Evolutionary conservation across 257 asterid genomes (phyloP), one percentile per base, ranked within the genome.

Genomic region (Prunella vulgaris): DNA sequence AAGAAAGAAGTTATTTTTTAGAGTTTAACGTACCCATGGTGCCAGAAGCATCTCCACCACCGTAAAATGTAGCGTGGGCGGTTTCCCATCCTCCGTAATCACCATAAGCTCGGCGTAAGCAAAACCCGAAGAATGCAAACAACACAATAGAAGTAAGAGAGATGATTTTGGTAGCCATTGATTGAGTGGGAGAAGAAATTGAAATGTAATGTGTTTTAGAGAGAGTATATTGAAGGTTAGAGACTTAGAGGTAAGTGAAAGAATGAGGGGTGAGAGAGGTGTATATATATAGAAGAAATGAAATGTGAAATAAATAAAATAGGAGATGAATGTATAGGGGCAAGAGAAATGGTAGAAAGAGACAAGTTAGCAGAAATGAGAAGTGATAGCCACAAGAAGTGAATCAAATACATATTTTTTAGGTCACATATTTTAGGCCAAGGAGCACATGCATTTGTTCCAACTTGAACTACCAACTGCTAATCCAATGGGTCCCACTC

Each of bases 371-470:
- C 69, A 68, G 69, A 68, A 77, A 62, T 61, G 66, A 74, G 63
- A 79, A 48, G 60, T 49, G 40, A 74, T 61, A 75, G 69, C 84
- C 82, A 81, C 82, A 77, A 81, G 69, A n/a, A 60, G 52, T 76
- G 68, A 73, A 74, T 53, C 66, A 65, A 71, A 65, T 49, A 18
- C 53, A 59, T 57, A 62, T 20, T 62, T 74, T 66, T 74, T 30
- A 54, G 62, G 85, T 76, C 73, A 57, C 46, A 69, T 57, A 70
- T 75, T 72, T 82, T 72, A 73, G 77, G 75, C 73, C 75, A 75
- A 81, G 61, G 64, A 35, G 92, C 95, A 89, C 94, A 92, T 89
- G 96, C 81, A 48, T 58, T 75, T 85, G 96, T 84, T 81, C 70
- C 86, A 74, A 86, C 78, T 91, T 71, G 82, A 85, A 86, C 83